These are phyloP conservation scores for Apiotrichum laibachii DNA, from an alignment of 1,284 basidiomycete species.

Conservation along the genomic window DNA sequence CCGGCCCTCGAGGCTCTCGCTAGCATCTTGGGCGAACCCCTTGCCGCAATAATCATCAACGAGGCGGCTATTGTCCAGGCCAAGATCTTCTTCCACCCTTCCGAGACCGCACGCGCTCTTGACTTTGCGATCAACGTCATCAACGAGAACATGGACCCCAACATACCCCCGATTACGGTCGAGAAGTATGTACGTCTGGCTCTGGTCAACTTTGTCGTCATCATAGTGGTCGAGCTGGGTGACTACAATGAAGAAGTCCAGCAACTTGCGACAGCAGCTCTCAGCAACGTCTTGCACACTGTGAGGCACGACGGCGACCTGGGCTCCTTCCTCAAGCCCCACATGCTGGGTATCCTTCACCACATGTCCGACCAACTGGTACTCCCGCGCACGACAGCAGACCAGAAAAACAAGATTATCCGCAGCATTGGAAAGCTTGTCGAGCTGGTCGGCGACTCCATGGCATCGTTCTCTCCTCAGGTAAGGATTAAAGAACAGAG, in stretches of 20 bases:
- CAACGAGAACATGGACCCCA: slow-evolving; percentile 21
- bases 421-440: slow-evolving; percentile 76
- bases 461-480: slow-evolving; percentile 77
- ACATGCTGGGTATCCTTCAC: slow-evolving; percentile 78
- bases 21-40: slow-evolving; percentile 55
- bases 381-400: slow-evolving; percentile 66
- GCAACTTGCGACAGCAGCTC: slow-evolving; percentile 54
- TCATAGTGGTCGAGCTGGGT: slow-evolving; percentile 72
- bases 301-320: slow-evolving; percentile 51
- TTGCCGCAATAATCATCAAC: slow-evolving; percentile 63
- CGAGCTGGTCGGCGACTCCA: slow-evolving; percentile 65
- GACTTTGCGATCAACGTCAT: slow-evolving; percentile 63
- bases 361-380: slow-evolving; percentile 75
- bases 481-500: slow-evolving; percentile 55
- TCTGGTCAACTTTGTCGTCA: slow-evolving; percentile 65
- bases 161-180: slow-evolving; percentile 8
- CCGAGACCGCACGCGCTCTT: slow-evolving; percentile 49
- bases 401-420: slow-evolving; percentile 69
- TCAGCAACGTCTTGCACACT: slow-evolving; percentile 63
- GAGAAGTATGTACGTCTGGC: slow-evolving; percentile 58
- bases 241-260: slow-evolving; percentile 61
- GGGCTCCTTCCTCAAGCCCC: slow-evolving; percentile 62
- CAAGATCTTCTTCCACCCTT: slow-evolving; percentile 63
- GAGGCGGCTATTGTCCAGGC: slow-evolving; percentile 67
- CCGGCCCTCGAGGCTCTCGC: slow-evolving; percentile 54